Evolutionary conservation across 75 land plant genomes (phyloP).

Genomic region (Ceratopteris richardii): DNA sequence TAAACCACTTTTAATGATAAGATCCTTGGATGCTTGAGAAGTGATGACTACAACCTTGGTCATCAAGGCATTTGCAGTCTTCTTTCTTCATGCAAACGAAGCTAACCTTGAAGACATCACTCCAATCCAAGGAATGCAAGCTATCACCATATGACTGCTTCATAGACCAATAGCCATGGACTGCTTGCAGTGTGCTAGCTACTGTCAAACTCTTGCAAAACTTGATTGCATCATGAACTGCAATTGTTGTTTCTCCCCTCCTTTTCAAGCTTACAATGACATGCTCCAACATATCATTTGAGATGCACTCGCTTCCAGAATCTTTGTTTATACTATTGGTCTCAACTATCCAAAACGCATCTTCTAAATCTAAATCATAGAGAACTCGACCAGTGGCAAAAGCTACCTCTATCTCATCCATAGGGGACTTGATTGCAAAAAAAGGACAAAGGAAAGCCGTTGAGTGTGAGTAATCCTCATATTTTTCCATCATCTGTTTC

Average conservation of each 20-base stretch:
- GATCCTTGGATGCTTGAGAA: too few relatives aligned
- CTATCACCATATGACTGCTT: too few relatives aligned
- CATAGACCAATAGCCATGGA: slow-evolving; percentile 64
- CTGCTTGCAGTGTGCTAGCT: slow-evolving; percentile 33
- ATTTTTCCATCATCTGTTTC: slow-evolving; percentile 43
- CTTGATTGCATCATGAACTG: slow-evolving; percentile 32
- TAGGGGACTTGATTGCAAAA: slow-evolving; percentile 47
- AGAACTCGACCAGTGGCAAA: slow-evolving; percentile 52
- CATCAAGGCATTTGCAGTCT: too few relatives aligned
- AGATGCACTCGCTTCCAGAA: slow-evolving; percentile 17
- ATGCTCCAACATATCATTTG: slow-evolving; percentile 79
- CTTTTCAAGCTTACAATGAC: slow-evolving; percentile 67
- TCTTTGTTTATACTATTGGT: slow-evolving; percentile 18
- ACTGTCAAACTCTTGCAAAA: slow-evolving; percentile 36
- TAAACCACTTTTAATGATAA: too few relatives aligned
- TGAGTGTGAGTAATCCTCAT: slow-evolving; percentile 14
- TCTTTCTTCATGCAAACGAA: too few relatives aligned
- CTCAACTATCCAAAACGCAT: slow-evolving; percentile 62
- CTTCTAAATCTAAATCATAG: slow-evolving; percentile 96
- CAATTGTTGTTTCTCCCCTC: slow-evolving; percentile 44
- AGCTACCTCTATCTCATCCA: slow-evolving; percentile 81
- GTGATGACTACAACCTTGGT: too few relatives aligned
- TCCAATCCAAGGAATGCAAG: too few relatives aligned
- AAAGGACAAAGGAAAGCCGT: slow-evolving; percentile 41
- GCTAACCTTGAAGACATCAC: too few relatives aligned